Percentiles rank a stretch among this genome's conserved stretches.
Evolutionary conservation across 1,284 basidiomycete genomes (phyloP).

Genomic region (Cryptococcus sp.): DNA sequence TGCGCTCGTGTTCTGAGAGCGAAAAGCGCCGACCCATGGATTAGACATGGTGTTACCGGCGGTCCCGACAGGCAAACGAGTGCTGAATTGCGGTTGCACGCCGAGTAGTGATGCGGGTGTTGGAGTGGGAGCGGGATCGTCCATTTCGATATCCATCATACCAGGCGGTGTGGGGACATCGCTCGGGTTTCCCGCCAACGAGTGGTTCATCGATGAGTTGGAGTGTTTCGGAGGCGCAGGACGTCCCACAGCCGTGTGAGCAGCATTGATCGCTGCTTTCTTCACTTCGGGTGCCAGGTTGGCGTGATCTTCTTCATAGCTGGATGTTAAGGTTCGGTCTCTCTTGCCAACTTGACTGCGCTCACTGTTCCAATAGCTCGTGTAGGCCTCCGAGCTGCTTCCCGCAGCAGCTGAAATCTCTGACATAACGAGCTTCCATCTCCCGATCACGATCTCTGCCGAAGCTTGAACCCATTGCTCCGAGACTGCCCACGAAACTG

Average conservation of each 20-base stretch:
- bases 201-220: conserved; percentile 8
- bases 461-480: conserved; percentile 37
- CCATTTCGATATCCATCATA: conserved; percentile 51
- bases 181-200: conserved; percentile 9
- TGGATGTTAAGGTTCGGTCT: conserved; percentile 8
- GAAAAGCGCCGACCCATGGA: conserved; percentile 38
- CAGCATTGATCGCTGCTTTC: conserved; percentile 43
- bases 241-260: conserved; percentile 22
- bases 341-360: background rate
- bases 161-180: conserved; percentile 47
- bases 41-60: conserved; percentile 7
- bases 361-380: conserved; percentile 49
- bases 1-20: conserved; percentile 14
- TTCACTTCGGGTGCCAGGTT: conserved; percentile 41
- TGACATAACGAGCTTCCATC: conserved; percentile 47
- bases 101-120: conserved; percentile 3
- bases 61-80: conserved; percentile 1
- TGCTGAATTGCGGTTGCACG: conserved; percentile 1
- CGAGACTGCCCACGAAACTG: conserved; percentile 38
- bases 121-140: conserved; percentile 30
- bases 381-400: conserved; percentile 46
- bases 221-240: conserved; percentile 2
- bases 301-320: conserved; percentile 49
- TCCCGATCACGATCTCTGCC: conserved; percentile 42
- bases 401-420: conserved; percentile 48